Conservation (phyloP, 257 asterid species). For the Lavandula angustifolia region DNA sequence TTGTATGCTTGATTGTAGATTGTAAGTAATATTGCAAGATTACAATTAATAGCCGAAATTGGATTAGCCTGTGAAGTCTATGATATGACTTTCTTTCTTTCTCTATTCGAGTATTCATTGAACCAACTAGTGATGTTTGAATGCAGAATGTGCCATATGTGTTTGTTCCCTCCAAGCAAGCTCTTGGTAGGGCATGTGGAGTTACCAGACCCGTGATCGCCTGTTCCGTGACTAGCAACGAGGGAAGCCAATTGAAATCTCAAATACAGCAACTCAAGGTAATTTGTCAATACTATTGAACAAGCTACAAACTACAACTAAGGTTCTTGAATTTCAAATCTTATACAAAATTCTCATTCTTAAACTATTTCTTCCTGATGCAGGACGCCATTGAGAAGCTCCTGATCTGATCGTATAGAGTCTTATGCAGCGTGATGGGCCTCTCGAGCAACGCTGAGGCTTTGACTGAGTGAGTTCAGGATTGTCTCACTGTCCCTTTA, state of each 20-base stretch:
- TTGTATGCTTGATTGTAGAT: slow-evolving; percentile 38
- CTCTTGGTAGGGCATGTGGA: slow-evolving; percentile 93
- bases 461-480: slow-evolving; percentile 40
- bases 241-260: slow-evolving; percentile 86
- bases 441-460: slow-evolving; percentile 37
- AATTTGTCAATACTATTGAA: not conserved
- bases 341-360: not conserved
- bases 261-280: slow-evolving; percentile 88
- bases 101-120: no score
- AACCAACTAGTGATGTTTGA: not conserved
- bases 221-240: slow-evolving; percentile 84
- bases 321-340: not conserved
- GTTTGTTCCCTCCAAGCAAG: slow-evolving; percentile 76
- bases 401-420: slow-evolving; percentile 41
- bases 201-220: slow-evolving; percentile 90
- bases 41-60: no score
- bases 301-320: not conserved
- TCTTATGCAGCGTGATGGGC: slow-evolving; percentile 45
- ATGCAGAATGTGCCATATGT: slow-evolving; percentile 72
- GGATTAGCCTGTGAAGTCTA: no score
- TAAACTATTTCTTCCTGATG: not conserved
- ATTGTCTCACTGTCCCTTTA: slow-evolving; percentile 27
- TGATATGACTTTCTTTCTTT: no score
- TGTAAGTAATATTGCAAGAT: slow-evolving; percentile 24
- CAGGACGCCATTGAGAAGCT: slow-evolving; percentile 51